A percentile compares a stretch with the other conserved stretches of the same genome.
Conservation (phyloP, 352 stramenopile genomes). For the Phytophthora hibernalis region DNA sequence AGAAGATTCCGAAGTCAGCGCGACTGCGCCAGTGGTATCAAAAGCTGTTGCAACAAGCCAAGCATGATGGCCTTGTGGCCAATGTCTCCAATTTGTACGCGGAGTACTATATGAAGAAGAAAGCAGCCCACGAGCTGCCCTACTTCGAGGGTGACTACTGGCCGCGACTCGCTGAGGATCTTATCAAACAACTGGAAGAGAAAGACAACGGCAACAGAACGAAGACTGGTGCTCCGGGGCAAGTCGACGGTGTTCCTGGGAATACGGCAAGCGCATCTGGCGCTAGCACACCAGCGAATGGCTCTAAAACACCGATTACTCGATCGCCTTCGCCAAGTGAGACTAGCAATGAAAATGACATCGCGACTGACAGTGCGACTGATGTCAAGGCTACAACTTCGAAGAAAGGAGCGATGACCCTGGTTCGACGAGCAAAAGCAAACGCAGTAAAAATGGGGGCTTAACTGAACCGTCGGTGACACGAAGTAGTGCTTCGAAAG, state of each 20-base stretch:
- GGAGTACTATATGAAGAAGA: constrained; percentile 91
- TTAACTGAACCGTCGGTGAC: constrained; percentile 67
- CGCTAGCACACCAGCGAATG: constrained; percentile 24
- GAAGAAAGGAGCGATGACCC: constrained; percentile 40
- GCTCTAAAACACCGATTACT: constrained; percentile 48
- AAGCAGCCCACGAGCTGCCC: constrained; percentile 90
- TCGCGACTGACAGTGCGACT: constrained; percentile 6
- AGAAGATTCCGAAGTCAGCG: constrained; percentile 91
- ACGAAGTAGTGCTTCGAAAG: constrained; percentile 71
- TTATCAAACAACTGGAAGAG: constrained; percentile 98
- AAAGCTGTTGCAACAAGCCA: constrained; percentile 80
- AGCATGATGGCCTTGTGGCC: constrained; percentile 81
- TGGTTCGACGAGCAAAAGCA: constrained; percentile 75
- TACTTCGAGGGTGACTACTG: constrained; percentile 99
- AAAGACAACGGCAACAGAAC: constrained; percentile 65
- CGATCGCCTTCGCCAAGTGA: constrained; percentile 66
- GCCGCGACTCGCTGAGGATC: constrained; percentile 97
- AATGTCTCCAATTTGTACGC: constrained; percentile 89
- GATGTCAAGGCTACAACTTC: constrained; percentile 22
- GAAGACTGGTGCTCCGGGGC: constrained; percentile 34
- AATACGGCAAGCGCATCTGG: constrained; percentile 15
- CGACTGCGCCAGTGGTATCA: constrained; percentile 90
- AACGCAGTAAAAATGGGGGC: constrained; percentile 48
- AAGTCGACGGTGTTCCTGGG: constrained; percentile 6
- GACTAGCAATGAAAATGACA: constrained; percentile 38